phyloP scores from a whole-genome alignment of 495 filamentous ascomycete species.

The Tetracladium marchalianum region DNA sequence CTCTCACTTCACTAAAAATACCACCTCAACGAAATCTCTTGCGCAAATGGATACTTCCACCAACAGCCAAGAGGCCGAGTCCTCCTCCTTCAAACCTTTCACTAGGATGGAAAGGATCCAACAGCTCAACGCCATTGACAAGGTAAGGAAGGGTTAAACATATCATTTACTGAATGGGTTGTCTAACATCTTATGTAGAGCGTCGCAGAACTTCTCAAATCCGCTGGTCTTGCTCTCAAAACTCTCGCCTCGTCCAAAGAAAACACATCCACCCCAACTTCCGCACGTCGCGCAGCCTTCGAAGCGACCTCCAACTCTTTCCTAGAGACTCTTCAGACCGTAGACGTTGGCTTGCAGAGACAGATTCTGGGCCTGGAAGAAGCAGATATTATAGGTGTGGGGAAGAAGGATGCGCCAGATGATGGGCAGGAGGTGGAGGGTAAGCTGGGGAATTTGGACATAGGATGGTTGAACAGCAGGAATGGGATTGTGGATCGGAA shows the following conservation, averaged over 20 bases:
- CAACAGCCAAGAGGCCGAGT: slow-evolving; percentile 4
- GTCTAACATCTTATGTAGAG: slow-evolving; percentile 20
- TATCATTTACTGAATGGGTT: not conserved
- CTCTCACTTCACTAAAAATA: too few species aligned
- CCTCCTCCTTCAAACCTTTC: slow-evolving; percentile 29
- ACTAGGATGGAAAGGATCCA: slow-evolving; percentile 63
- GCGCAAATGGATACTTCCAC: not conserved
- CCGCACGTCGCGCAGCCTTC: slow-evolving; percentile 49
- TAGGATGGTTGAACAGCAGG: slow-evolving; percentile 77
- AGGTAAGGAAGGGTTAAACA: slow-evolving; percentile 30
- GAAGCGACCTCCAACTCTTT: slow-evolving; percentile 50
- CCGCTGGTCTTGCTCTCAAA: slow-evolving; percentile 58
- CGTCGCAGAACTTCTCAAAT: slow-evolving; percentile 47
- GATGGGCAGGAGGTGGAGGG: slow-evolving; percentile 5
- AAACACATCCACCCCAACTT: slow-evolving; percentile 10
- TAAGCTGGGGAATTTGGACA: slow-evolving; percentile 36
- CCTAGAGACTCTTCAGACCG: slow-evolving; percentile 56
- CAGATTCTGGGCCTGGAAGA: slow-evolving; percentile 76
- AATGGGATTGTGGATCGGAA: slow-evolving; percentile 65
- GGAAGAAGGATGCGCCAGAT: slow-evolving; percentile 14
- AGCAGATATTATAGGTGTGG: slow-evolving; percentile 55
- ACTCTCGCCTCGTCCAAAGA: slow-evolving; percentile 47
- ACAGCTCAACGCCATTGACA: slow-evolving; percentile 67
- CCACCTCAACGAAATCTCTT: too few species aligned
- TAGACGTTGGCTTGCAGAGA: slow-evolving; percentile 61